Base-by-base conservation (phyloP, 2,329 filamentous ascomycete genomes). In the Aspergillus tamarii region DNA sequence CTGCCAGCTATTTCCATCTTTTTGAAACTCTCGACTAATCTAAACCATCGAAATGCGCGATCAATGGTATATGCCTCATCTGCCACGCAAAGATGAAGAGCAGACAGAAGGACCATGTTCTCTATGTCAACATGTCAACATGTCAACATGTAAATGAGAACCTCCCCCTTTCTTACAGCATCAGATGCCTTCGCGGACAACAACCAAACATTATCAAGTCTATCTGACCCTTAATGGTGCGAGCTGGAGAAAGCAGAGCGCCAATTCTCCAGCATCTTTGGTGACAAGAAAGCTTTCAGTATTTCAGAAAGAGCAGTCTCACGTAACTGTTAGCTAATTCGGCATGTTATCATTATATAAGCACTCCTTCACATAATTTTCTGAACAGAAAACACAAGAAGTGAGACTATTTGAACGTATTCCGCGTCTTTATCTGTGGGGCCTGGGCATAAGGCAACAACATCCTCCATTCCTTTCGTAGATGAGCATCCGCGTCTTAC, bases 401-500 rank as follows among this genome's bases (percentile, higher is more conserved):
- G 45, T 26, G 57, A 10, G 9, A 52, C 5, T 5, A 59, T 41
- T 32, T 59, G 57, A 41, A 46, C 56, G 26, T 56, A 60, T 59
- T 46, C 30, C 21, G 26, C 3, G 28, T 28, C 16, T n/a, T 14
- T 39, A 48, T 61, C 54, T 39, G 32, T 28, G 46, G 26, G 39
- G 59, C 19, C 41, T 61, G 3, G 12, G 41, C 10, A 41, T 61
- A 41, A 61, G 39, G 36, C 66, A 67, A 32, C 67, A 69, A 12
- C n/a, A 28, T 3, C 63, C 67, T 36, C 66, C 67, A 64, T 69
- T 66, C 32, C 66, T 48, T 34, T 64, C 36, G 58, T 60, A 69
- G 30, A 69, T 48, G 16, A 66, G 53, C n/a, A 2, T 54, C 57
- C 63, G 63, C 11, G 59, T 62, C 16, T 64, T 64, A 2, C 11